A percentile compares a stretch with the other conserved stretches of the same genome.
Conservation (phyloP, 2,329 filamentous ascomycete species). For the Nigrospora osmanthi region DNA sequence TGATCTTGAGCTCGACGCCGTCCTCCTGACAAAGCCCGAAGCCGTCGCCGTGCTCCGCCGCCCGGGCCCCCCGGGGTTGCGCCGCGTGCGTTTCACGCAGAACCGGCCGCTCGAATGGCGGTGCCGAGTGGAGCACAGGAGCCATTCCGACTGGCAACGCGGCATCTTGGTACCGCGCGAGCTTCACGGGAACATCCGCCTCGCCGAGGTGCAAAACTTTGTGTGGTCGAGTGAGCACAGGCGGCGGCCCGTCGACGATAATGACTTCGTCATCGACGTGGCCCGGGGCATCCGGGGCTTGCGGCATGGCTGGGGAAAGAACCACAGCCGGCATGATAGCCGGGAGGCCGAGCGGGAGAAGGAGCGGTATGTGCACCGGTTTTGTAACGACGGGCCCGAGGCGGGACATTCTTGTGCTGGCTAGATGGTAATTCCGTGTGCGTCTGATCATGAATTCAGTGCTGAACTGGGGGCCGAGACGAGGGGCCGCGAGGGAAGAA, state of each 20-base stretch:
- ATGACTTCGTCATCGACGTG: constrained; percentile 2
- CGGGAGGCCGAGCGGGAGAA: background rate
- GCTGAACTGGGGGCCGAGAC: too few relatives aligned
- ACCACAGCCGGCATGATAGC: background rate
- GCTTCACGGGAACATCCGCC: background rate
- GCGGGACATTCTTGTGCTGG: too few relatives aligned
- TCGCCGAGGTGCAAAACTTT: constrained; percentile 1
- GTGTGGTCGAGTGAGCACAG: constrained; percentile 6
- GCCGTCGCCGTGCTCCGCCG: constrained; percentile 3
- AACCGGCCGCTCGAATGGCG: background rate
- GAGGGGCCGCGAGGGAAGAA: too few relatives aligned
- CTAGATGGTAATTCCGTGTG: too few relatives aligned
- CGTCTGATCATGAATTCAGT: too few relatives aligned
- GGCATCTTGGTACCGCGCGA: background rate
- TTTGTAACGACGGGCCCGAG: background rate
- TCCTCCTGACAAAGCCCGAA: constrained; percentile 1
- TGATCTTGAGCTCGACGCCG: constrained; percentile 8
- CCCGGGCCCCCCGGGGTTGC: constrained; percentile 3
- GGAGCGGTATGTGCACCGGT: background rate
- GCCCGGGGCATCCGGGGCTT: constrained; percentile 5
- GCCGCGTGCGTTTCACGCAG: constrained; percentile 6
- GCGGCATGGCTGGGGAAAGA: constrained; percentile 2
- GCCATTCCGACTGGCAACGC: background rate
- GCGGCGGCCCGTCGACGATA: constrained; percentile 2
- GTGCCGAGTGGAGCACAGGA: background rate